These are phyloP conservation scores for Wickerhamomyces bovis DNA, from an alignment of 805 yeast species.

Conservation along the genomic window DNA sequence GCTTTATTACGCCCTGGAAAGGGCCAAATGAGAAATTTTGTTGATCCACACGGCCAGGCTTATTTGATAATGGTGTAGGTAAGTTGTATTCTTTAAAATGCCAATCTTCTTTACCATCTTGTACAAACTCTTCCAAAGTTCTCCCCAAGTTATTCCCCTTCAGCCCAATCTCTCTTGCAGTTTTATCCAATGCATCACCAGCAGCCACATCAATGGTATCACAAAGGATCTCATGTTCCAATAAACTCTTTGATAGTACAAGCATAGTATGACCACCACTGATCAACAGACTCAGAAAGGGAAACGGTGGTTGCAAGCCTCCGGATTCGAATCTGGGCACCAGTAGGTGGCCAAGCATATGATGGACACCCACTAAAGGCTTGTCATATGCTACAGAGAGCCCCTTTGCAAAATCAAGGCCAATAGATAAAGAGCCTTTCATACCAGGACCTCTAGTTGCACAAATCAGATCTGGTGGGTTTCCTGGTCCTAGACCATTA, in stretches of 20 bases:
- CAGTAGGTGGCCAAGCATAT: constrained; percentile 89
- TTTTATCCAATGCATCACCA: constrained; percentile 91
- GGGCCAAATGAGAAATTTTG: constrained; percentile 73
- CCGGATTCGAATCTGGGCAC: constrained; percentile 48
- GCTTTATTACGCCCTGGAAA: constrained; percentile 53
- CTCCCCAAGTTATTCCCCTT: constrained; percentile 81
- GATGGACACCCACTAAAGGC: constrained; percentile 89
- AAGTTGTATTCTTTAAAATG: constrained; percentile 21
- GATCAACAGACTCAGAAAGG: constrained; percentile 70
- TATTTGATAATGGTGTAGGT: constrained; percentile 50
- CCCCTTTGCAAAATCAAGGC: constrained; percentile 83
- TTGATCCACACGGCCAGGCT: constrained; percentile 37
- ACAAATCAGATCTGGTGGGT: constrained; percentile 66
- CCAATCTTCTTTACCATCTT: constrained; percentile 28
- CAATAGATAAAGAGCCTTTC: constrained; percentile 81
- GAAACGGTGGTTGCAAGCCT: constrained; percentile 45
- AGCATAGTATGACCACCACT: constrained; percentile 96
- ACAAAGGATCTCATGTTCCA: constrained; percentile 65
- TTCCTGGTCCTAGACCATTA: constrained; percentile 9
- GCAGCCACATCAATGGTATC: constrained; percentile 84
- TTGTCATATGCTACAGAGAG: constrained; percentile 67
- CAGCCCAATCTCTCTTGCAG: constrained; percentile 80
- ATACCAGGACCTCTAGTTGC: constrained; percentile 97
- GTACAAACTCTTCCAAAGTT: constrained; percentile 60
- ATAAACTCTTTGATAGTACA: constrained; percentile 55